phyloP scores from a whole-genome alignment of 1,284 basidiomycete species.

The Cryptococcus sp. region DNA sequence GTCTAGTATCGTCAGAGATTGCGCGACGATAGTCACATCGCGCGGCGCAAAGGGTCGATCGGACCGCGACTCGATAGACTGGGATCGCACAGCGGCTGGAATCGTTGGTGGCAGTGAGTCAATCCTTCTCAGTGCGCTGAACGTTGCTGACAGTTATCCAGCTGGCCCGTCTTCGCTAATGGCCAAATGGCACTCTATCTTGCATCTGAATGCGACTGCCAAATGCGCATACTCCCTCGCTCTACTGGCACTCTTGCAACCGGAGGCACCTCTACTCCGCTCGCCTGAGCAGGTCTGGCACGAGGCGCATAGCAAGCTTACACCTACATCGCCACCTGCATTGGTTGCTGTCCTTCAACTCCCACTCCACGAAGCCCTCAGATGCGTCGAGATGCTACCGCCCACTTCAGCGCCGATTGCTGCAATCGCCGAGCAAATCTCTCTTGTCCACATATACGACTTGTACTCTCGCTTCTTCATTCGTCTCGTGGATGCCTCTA shows the following conservation, averaged over 20 bases:
- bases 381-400: conserved; percentile 33
- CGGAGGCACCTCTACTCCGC: conserved; percentile 21
- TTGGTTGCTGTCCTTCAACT: conserved; percentile 44
- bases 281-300: conserved; percentile 37
- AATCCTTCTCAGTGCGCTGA: neutral
- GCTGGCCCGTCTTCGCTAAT: conserved; percentile 17
- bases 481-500: conserved; percentile 42
- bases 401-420: conserved; percentile 42
- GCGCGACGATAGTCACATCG: neutral
- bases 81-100: conserved; percentile 34
- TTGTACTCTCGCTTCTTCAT: conserved; percentile 50
- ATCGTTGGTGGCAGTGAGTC: conserved; percentile 37
- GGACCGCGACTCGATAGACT: conserved; percentile 20
- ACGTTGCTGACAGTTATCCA: conserved; percentile 11
- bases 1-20: conserved; percentile 2
- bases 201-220: conserved; percentile 34
- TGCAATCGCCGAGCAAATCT: conserved; percentile 50
- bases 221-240: conserved; percentile 40
- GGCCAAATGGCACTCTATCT: conserved; percentile 30
- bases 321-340: conserved; percentile 26
- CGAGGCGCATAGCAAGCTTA: conserved; percentile 32
- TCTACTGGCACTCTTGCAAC: conserved; percentile 42
- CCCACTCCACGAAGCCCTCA: conserved; percentile 39
- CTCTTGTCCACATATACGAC: conserved; percentile 49
- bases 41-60: conserved; percentile 16